phyloP scores from a whole-genome alignment of 2,329 filamentous ascomycete species.

The Hypoxylon sp. region DNA sequence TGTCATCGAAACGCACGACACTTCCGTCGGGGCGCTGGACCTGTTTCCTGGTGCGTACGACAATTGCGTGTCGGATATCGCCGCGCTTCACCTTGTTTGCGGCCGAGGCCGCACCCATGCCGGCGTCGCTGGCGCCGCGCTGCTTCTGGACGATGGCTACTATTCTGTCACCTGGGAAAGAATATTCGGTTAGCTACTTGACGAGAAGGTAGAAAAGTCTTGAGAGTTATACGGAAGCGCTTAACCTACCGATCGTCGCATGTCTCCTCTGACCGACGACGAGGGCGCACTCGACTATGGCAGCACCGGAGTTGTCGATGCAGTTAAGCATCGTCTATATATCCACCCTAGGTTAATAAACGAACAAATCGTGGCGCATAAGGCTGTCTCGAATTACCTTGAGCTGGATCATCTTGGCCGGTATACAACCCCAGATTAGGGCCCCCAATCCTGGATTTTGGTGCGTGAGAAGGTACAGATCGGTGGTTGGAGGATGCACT shows the following conservation, averaged over 20 bases:
- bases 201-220: not conserved
- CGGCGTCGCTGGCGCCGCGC: constrained; percentile 79
- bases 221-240: not conserved
- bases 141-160: constrained; percentile 98
- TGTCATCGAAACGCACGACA: constrained; percentile 94
- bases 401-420: constrained; percentile 87
- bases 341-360: constrained; percentile 10
- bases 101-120: constrained; percentile 76
- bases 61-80: constrained; percentile 94
- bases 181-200: constrained; percentile 7
- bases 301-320: constrained; percentile 99
- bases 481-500: constrained; percentile 6
- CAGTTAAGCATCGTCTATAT: constrained; percentile 93
- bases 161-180: constrained; percentile 84
- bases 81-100: constrained; percentile 96
- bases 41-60: constrained; percentile 92
- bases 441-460: constrained; percentile 29
- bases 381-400: constrained; percentile 68
- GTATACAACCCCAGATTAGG: constrained; percentile 39
- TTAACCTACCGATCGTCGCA: constrained; percentile 83
- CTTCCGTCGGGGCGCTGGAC: constrained; percentile 89
- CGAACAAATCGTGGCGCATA: not conserved
- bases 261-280: constrained; percentile 90
- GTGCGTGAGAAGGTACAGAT: constrained; percentile 12
- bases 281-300: constrained; percentile 95